phyloP scores from a whole-genome alignment of 805 yeast species.

The Gaillardinia entomophila region DNA sequence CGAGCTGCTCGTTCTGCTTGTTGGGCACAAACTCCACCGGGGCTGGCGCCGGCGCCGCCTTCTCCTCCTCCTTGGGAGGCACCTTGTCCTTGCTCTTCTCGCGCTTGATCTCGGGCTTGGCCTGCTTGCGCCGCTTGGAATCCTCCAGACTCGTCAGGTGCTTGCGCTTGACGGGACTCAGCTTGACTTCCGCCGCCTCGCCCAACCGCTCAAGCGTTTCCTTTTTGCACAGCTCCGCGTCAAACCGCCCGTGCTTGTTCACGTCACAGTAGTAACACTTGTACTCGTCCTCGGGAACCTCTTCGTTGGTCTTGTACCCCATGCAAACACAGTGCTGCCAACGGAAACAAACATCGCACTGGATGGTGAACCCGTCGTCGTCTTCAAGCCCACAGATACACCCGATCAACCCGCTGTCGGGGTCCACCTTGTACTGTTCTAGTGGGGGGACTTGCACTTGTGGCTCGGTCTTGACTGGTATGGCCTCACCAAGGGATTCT shows the following conservation, averaged over 20 bases:
- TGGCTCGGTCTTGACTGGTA: slow-evolving; percentile 2
- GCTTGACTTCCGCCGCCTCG: slow-evolving; percentile 11
- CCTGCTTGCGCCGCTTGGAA: slow-evolving; percentile 20
- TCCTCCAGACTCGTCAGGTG: slow-evolving; percentile 23
- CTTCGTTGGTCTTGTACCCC: slow-evolving; percentile 62
- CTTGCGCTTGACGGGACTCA: slow-evolving; percentile 10
- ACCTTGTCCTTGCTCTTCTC: background rate
- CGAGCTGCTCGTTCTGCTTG: slow-evolving; percentile 39
- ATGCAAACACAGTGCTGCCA: slow-evolving; percentile 97
- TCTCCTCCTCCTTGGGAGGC: background rate
- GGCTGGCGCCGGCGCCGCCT: background rate
- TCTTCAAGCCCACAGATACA: slow-evolving; percentile 85
- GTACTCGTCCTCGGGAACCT: slow-evolving; percentile 75
- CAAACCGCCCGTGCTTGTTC: slow-evolving; percentile 37
- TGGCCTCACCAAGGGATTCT: slow-evolving; percentile 3
- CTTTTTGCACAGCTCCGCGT: slow-evolving; percentile 27
- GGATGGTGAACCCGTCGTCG: slow-evolving; percentile 91
- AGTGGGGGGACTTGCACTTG: slow-evolving; percentile 22
- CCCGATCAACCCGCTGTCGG: slow-evolving; percentile 81
- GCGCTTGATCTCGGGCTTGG: slow-evolving; percentile 3
- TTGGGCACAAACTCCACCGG: slow-evolving; percentile 21
- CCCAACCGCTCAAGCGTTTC: slow-evolving; percentile 24
- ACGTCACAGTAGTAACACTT: slow-evolving; percentile 71
- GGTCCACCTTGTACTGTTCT: slow-evolving; percentile 56
- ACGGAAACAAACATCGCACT: slow-evolving; percentile 85